Evolutionary conservation across 257 asterid species (phyloP), one percentile per base, ranked within the genome.

Genomic region (Nicotiana paniculata): DNA sequence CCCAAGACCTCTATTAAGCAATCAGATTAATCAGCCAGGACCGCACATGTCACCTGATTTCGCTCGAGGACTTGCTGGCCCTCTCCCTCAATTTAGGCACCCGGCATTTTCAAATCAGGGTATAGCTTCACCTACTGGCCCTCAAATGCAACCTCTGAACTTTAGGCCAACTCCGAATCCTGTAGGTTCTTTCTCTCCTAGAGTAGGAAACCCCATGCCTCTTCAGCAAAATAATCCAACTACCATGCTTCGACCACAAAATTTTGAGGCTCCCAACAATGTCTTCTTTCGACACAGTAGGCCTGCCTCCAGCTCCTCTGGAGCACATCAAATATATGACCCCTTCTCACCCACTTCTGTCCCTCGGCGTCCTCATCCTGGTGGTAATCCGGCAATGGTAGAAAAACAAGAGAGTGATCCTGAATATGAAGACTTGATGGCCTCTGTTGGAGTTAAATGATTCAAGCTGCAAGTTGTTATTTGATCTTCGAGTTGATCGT

Each of bases 361-460:
- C 10, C 63, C 92, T 62, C 83, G 81, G 81, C 89, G 83, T 79
- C 87, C 91, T 61, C 97, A 53, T 69, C 84, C 83, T 85, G 88
- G 87, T 48, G 86, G 89, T 55, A 83, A 81, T 80, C 86, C 84
- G 63, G 87, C 86, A 68, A 90, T 85, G 84, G 81, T 37, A 70
- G 93, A 78, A 64, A 88, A 85, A 13, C 83, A 84, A 81, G 97
- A 92, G 84, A 91, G 43, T 81, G 97, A 91, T 85, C 92, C 97
- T 46, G 98, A 95, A 88, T 95, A 92, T 12, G 96, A 92, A 39
- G 95, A 92, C 82, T 86, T 95, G 86, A 92, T 95, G 97, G 95
- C 94, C 51, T 95, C 97, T 30, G 97, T 92, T 12, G 94, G 97
- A 81, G 97, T 92, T 37, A 86, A 93, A 79, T 91, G 88, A 93